A percentile compares a stretch with the other conserved stretches of the same genome.
Evolutionary conservation across 148 eudicot species (phyloP).

Genomic region (Agrostemma githago): DNA sequence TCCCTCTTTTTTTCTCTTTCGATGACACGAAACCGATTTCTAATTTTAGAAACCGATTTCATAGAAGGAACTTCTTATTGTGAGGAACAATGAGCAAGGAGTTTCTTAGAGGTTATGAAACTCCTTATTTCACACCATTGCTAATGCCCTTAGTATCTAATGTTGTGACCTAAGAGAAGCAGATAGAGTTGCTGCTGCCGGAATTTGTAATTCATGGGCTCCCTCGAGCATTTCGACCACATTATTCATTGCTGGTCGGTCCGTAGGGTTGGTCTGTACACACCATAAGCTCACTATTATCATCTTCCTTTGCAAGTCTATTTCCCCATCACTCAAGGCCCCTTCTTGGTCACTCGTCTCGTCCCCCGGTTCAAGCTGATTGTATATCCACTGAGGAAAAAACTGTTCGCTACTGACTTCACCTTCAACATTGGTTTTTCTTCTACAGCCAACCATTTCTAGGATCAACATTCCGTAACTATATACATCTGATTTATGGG

Average conservation of each 20-base stretch:
- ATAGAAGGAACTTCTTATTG: too few species aligned
- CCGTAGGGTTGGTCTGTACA: slow-evolving; percentile 40
- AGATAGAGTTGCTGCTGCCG: slow-evolving; percentile 8
- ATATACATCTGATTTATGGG: slow-evolving; percentile 33
- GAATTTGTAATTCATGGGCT: slow-evolving; percentile 13
- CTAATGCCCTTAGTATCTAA: too few species aligned
- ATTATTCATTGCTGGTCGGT: slow-evolving; percentile 40
- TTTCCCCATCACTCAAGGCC: slow-evolving; percentile 14
- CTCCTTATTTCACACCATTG: too few species aligned
- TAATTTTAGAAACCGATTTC: too few species aligned
- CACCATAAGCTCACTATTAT: slow-evolving; percentile 48
- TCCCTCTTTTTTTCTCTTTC: too few species aligned
- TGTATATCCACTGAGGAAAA: slow-evolving; percentile 36
- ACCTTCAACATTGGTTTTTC: neutral
- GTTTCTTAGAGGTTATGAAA: too few species aligned
- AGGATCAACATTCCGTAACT: slow-evolving; percentile 31
- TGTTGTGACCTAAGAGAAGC: slow-evolving; percentile 9
- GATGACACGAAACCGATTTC: too few species aligned
- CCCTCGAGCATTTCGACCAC: slow-evolving; percentile 50
- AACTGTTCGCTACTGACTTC: slow-evolving; percentile 12
- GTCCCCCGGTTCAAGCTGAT: slow-evolving; percentile 26
- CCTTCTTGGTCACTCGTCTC: slow-evolving; percentile 3
- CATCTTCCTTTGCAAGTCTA: slow-evolving; percentile 37
- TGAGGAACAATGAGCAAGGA: too few species aligned
- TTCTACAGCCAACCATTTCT: slow-evolving; percentile 31